These are phyloP conservation scores for Rubia tinctorum DNA, from an alignment of 305 asterid species.

Conservation along the genomic window DNA sequence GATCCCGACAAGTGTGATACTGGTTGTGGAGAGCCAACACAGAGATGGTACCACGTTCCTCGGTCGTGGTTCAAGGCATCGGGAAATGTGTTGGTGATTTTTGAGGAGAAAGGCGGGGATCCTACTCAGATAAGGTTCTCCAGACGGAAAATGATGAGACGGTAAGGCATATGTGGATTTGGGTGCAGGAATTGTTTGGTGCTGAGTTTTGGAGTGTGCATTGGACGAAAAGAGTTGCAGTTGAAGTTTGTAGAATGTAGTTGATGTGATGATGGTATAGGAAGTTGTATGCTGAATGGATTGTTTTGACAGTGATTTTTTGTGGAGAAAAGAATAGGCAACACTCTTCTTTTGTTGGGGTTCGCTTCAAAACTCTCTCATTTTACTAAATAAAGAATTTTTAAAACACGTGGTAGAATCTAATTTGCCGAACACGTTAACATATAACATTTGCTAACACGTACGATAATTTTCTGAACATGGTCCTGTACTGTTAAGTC, in stretches of 20 bases:
- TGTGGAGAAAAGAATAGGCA: too few relatives aligned
- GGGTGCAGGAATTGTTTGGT: background rate
- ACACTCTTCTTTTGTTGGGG: too few relatives aligned
- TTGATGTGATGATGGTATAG: too few relatives aligned
- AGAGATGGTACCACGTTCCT: constrained; percentile 94
- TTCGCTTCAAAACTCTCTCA: too few relatives aligned
- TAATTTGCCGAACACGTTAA: too few relatives aligned
- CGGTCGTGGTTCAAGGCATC: constrained; percentile 94
- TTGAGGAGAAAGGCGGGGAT: constrained; percentile 92
- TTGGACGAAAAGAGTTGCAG: constrained; percentile 48
- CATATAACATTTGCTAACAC: too few relatives aligned
- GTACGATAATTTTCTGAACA: too few relatives aligned
- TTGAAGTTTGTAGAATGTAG: constrained; percentile 36
- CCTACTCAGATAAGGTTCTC: constrained; percentile 65
- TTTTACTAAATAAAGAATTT: too few relatives aligned
- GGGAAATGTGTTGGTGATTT: constrained; percentile 68
- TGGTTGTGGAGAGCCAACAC: constrained; percentile 86
- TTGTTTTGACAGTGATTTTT: too few relatives aligned
- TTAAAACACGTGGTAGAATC: too few relatives aligned
- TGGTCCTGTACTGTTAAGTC: too few relatives aligned
- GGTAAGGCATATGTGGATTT: background rate
- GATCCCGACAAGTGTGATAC: constrained; percentile 78
- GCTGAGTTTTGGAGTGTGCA: background rate
- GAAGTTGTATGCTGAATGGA: too few relatives aligned
- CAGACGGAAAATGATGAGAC: constrained; percentile 49